Base-by-base conservation (phyloP, 208 protist genomes). In the Leishmania major region DNA sequence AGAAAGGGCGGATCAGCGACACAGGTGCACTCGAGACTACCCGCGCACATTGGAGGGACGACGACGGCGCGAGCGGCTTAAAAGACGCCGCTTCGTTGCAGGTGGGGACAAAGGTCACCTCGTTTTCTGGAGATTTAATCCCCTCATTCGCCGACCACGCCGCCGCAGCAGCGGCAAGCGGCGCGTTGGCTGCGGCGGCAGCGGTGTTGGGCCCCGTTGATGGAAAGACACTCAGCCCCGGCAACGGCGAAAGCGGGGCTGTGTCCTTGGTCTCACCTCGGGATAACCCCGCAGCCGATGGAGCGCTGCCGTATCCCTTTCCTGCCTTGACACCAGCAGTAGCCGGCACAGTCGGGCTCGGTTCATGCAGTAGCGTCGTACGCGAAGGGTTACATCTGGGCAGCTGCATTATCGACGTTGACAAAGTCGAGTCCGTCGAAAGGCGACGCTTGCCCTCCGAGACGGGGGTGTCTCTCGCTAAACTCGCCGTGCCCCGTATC, bases 301-400 rank as follows among this genome's bases (percentile, higher is more conserved):
- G 60, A 1, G 78, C 82, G 51, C 53, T 83, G 51, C 83, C 83
- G 66, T 57, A 82, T 19, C 83, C 78, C 35, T 71, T 75, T 17
- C 83, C 83, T 31, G 47, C 17, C 15, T 35, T 25, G 40, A 57
- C 43, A 22, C 22, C 35, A 40, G 10, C 45, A 66, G 55, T 6
- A 17, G 25, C 47, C 62, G 22, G 28, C 25, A 49, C 13, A 43
- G 73, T 76, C 19, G 78, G 74, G 31, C 83, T 86, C 37, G 55
- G 57, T 55, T 81, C 78, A 31, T 49, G 60, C 25, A 86, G 74
- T 45, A 86, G 55, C n/a, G 55, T 13, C 10, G 78, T 86, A n/a
- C 69, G 83, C 13, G 28, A 70, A 43, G 57, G 57, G 64, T 7
- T 64, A 64, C 37, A 37, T 3, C 15, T 31, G 19, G 53, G 31